A percentile compares a stretch with the other conserved stretches of the same genome.
phyloP scores from a whole-genome alignment of 495 filamentous ascomycete genomes.

The Niebla homalea region DNA sequence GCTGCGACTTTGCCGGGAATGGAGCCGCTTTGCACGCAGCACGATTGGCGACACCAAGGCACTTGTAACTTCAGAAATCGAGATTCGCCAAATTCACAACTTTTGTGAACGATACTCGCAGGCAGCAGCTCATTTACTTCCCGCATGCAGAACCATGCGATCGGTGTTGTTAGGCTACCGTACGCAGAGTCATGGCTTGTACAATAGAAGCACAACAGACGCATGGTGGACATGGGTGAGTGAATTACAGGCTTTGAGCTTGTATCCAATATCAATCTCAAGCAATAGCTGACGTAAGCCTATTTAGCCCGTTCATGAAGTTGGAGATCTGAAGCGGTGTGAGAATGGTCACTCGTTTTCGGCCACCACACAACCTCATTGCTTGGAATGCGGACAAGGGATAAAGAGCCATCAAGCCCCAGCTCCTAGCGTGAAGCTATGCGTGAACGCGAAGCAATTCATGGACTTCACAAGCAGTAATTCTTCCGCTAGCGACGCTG shows the following conservation, averaged over 20 bases:
- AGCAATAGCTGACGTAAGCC: no score
- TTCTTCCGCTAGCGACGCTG: background rate
- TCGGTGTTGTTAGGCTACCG: background rate
- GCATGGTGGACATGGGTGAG: slow-evolving; percentile 10
- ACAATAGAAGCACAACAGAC: background rate
- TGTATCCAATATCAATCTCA: no score
- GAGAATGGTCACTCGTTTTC: slow-evolving; percentile 14
- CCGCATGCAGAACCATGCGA: background rate
- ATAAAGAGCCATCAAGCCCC: background rate
- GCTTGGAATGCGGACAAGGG: slow-evolving; percentile 13
- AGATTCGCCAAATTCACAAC: background rate
- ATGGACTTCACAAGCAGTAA: slow-evolving; percentile 3
- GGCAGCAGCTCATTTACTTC: background rate
- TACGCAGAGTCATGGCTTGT: background rate
- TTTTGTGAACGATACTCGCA: background rate
- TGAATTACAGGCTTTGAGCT: no score
- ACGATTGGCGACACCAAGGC: background rate
- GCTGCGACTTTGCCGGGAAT: slow-evolving; percentile 2
- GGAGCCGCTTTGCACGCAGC: background rate
- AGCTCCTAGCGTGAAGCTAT: background rate
- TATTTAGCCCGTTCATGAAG: slow-evolving; percentile 1
- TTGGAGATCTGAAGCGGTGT: slow-evolving; percentile 8
- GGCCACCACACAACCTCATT: slow-evolving; percentile 1
- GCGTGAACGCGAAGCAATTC: slow-evolving; percentile 11
- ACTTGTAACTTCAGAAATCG: background rate